Base-by-base conservation (phyloP, 2,329 filamentous ascomycete genomes). In the Malbranchea zuffiana region DNA sequence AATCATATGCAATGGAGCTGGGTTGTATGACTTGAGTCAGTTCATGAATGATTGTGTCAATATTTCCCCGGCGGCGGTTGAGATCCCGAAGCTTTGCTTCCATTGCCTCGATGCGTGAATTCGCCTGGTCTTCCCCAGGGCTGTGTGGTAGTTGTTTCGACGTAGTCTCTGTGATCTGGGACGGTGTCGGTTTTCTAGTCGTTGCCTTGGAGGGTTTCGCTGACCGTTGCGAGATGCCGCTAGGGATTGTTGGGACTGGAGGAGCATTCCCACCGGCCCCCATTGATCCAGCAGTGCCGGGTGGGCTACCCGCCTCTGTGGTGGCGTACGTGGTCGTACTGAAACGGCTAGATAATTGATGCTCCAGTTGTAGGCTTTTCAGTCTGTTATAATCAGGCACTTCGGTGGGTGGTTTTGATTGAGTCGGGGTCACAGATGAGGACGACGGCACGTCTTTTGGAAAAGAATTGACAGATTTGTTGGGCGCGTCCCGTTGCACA, bases 21-120 rank as follows among this genome's bases (percentile, higher is more conserved):
- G 71, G 75, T 26, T 81, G 80, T 67, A 86, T 81, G 41, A 86
- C 69, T 55, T 84, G 76, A 41, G 78, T 84, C 67, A 88, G 78
- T 56, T 88, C 81, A 44, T 72, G 67, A 53, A 90, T 82, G 43
- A 80, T 75, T 16, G 69, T 75, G 52, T 74, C 71, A 50, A 88
- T 74, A 59, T 87, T 88, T 43, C 71, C 66, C 37, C 78, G 74
- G 29, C 82, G 74, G 51, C 81, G 75, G 1, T 67, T 65, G 5
- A 90, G 69, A 32, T 72, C 69, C 27, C 76, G 68, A 19, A 82
- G 71, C 49, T 75, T 72, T 3, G 77, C 74, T 50, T 80, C 74
- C 16, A 90, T 67, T 42, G 71, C 67, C 6, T 74, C 69, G 11
- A 88, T 73, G 18, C 78, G 78, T 52, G 80, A 77, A 23, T 71